Conservation (phyloP, 108 stramenopile species). For the Cyclotella distinguenda region DNA sequence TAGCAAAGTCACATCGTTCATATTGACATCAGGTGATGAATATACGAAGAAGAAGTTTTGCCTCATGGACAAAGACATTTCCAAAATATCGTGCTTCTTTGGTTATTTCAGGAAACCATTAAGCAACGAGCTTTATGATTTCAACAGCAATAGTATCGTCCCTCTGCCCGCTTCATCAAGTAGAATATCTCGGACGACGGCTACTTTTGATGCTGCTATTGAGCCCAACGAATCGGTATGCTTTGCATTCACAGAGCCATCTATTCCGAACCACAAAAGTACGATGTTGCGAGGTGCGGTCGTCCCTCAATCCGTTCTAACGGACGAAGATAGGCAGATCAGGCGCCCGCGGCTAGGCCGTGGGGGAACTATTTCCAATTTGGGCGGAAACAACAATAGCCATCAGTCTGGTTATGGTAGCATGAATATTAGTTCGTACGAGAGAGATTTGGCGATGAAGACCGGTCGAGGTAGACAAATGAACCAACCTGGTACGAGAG, state of each 20-base stretch:
- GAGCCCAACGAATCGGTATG: conserved; percentile 67
- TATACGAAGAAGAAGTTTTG: conserved; percentile 48
- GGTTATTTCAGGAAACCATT: conserved; percentile 75
- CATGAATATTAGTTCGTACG: conserved; percentile 87
- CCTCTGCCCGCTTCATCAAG: conserved; percentile 51
- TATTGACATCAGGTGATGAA: conserved; percentile 53
- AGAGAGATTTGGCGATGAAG: conserved; percentile 69
- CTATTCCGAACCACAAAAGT: conserved; percentile 70
- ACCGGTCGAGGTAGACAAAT: conserved; percentile 78
- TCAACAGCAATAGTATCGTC: conserved; percentile 56
- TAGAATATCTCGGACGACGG: conserved; percentile 51
- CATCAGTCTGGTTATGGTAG: conserved; percentile 77
- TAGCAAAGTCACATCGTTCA: conserved; percentile 43
- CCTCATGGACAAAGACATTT: conserved; percentile 50
- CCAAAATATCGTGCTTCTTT: conserved; percentile 63
- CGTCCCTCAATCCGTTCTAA: conserved; percentile 56
- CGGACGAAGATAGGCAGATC: conserved; percentile 70
- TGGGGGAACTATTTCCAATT: conserved; percentile 81
- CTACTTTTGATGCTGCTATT: conserved; percentile 59
- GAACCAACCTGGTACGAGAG: conserved; percentile 81
- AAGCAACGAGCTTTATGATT: conserved; percentile 68
- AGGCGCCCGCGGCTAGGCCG: conserved; percentile 77
- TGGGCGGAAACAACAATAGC: conserved; percentile 73
- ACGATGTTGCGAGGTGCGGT: conserved; percentile 66
- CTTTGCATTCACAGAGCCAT: conserved; percentile 81